These are phyloP conservation scores for Diversispora epigaea DNA, from an alignment of 192 early-diverging fungal species.

Conservation along the genomic window DNA sequence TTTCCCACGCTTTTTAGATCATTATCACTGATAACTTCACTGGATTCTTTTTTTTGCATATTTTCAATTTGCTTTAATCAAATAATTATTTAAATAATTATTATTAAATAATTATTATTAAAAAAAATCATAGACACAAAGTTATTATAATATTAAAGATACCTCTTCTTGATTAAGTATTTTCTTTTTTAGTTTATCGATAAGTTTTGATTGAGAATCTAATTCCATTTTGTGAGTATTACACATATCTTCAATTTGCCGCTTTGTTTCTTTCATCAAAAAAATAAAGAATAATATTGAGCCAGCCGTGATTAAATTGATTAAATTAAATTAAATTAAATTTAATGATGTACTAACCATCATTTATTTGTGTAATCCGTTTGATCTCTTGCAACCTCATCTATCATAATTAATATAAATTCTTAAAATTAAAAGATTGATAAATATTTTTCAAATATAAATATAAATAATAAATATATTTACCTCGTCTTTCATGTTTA, in stretches of 20 bases:
- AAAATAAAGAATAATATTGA: not conserved
- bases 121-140: not conserved
- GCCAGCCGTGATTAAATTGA: not conserved
- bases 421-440: not conserved
- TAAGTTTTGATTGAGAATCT: conserved; percentile 40
- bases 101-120: no score
- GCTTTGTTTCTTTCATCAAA: not conserved
- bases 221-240: conserved; percentile 38
- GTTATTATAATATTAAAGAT: not conserved
- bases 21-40: no score
- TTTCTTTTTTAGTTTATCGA: conserved; percentile 42
- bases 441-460: not conserved
- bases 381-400: conserved; percentile 47
- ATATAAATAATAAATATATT: not conserved
- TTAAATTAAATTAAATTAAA: not conserved
- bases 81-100: not conserved
- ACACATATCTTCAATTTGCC: conserved; percentile 36
- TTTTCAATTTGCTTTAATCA: no score
- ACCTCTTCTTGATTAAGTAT: conserved; percentile 38
- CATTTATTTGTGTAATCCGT: conserved; percentile 36
- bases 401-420: conserved; percentile 31
- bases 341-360: conserved; percentile 20
- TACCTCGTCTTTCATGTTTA: conserved; percentile 42
- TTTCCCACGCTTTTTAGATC: not conserved
- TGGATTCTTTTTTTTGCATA: no score